A percentile compares a stretch with the other conserved stretches of the same genome.
Evolutionary conservation across 441 rosid species (phyloP).

Genomic region (Viola pubescens): DNA sequence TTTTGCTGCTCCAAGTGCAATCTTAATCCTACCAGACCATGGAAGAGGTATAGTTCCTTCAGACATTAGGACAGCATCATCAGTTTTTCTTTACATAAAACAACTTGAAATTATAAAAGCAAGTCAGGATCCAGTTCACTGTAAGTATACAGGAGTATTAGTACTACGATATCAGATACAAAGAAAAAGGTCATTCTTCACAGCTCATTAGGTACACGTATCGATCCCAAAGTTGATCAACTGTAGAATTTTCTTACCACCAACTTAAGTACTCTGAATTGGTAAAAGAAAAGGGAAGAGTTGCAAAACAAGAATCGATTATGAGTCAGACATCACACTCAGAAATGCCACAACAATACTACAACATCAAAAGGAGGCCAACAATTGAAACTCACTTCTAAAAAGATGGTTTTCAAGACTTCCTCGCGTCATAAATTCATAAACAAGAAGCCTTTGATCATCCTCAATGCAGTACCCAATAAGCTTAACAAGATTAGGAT

Average conservation of each 20-base stretch:
- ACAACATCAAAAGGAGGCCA: conserved; percentile 1
- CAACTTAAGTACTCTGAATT: too few species aligned
- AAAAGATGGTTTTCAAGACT: conserved; percentile 94
- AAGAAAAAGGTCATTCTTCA: background rate
- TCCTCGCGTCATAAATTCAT: conserved; percentile 88
- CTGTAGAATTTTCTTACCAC: too few species aligned
- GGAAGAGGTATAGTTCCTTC: conserved; percentile 56
- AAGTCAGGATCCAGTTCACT: background rate
- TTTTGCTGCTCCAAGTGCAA: conserved; percentile 88
- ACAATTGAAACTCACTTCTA: conserved; percentile 45
- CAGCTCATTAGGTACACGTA: too few species aligned
- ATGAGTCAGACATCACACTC: conserved; percentile 16
- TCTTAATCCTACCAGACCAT: conserved; percentile 73
- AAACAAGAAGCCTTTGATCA: conserved; percentile 81
- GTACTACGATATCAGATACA: conserved; percentile 3
- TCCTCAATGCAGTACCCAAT: conserved; percentile 97
- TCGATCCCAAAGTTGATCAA: too few species aligned
- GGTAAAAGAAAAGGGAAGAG: too few species aligned
- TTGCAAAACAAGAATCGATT: too few species aligned
- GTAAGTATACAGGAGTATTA: conserved; percentile 1
- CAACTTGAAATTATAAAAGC: conserved; percentile 6
- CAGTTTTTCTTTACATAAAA: conserved; percentile 1
- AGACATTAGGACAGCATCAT: conserved; percentile 25
- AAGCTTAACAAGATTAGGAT: conserved; percentile 89
- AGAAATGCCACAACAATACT: background rate